These are phyloP conservation scores for Ascosphaera apis DNA, from an alignment of 2,329 filamentous ascomycete genomes.

Conservation along the genomic window DNA sequence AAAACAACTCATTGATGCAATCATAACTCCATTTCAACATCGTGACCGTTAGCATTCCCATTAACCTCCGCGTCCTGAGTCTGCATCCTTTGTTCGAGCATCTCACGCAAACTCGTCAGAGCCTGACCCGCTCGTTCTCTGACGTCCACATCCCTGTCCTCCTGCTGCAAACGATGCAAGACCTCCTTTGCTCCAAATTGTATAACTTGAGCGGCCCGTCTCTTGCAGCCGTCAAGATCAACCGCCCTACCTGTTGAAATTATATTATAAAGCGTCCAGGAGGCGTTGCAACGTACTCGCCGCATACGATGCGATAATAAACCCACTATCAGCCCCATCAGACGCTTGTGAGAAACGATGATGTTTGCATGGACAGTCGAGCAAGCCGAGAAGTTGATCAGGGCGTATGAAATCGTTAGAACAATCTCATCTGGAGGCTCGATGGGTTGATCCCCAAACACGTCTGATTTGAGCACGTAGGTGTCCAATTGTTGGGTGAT, in stretches of 20 bases:
- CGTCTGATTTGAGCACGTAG: slow-evolving; percentile 9
- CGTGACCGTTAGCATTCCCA: not conserved
- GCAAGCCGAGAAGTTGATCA: slow-evolving; percentile 75
- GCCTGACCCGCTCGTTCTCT: slow-evolving; percentile 51
- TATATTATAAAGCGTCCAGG: slow-evolving; percentile 69
- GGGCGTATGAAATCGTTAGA: slow-evolving; percentile 52
- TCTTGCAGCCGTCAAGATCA: slow-evolving; percentile 40
- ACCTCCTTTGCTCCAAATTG: slow-evolving; percentile 47
- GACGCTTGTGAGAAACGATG: slow-evolving; percentile 50
- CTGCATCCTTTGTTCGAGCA: not conserved
- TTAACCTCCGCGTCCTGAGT: not conserved
- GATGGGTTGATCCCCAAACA: slow-evolving; percentile 10
- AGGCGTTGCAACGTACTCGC: slow-evolving; percentile 54
- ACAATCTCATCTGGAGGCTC: slow-evolving; percentile 39
- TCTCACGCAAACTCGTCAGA: not conserved
- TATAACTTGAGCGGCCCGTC: slow-evolving; percentile 45
- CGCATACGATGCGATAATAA: slow-evolving; percentile 52
- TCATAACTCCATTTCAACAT: not conserved
- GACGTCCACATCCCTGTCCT: slow-evolving; percentile 60
- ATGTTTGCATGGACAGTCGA: slow-evolving; percentile 54
- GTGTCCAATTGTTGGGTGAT: slow-evolving; percentile 6
- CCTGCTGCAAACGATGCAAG: slow-evolving; percentile 33
- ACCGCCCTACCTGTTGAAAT: slow-evolving; percentile 55
- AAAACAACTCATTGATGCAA: no score
- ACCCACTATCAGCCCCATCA: slow-evolving; percentile 48